A percentile compares a stretch with the other conserved stretches of the same genome.
Evolutionary conservation across 2,329 filamentous ascomycete species (phyloP).

Genomic region (Dendrostoma leiphaemia): DNA sequence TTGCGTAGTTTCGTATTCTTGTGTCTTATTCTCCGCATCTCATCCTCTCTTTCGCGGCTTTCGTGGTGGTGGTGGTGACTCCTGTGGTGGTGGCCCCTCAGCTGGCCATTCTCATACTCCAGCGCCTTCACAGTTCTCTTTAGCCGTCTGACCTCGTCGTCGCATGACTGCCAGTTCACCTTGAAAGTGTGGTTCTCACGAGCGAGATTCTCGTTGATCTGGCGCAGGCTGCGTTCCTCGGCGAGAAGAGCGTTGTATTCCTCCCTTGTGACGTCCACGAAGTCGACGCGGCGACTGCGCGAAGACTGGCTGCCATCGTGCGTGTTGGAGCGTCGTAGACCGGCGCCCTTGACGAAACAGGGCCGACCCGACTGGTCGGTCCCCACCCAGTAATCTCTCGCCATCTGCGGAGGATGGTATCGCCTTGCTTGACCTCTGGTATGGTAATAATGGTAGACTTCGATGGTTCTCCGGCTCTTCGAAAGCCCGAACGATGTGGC

Average conservation of each 20-base stretch:
- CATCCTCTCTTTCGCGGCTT: conserved; percentile 30
- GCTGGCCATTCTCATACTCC: conserved; percentile 35
- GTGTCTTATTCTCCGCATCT: conserved; percentile 31
- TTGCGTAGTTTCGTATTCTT: conserved; percentile 34
- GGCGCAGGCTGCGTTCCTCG: conserved; percentile 20
- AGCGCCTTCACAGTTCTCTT: conserved; percentile 36
- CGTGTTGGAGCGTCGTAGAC: conserved; percentile 19
- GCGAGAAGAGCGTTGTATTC: conserved; percentile 23
- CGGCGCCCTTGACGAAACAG: conserved; percentile 23
- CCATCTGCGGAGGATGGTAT: too few relatives aligned
- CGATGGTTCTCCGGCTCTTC: too few relatives aligned
- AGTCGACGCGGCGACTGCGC: conserved; percentile 23
- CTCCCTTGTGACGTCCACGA: conserved; percentile 24
- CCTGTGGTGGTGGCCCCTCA: conserved; percentile 31
- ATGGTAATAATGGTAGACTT: too few relatives aligned
- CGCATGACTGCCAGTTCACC: conserved; percentile 31
- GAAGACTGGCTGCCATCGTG: conserved; percentile 15
- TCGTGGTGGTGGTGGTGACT: conserved; percentile 11
- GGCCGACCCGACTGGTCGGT: conserved; percentile 15
- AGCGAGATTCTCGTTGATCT: conserved; percentile 21
- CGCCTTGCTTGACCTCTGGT: too few relatives aligned
- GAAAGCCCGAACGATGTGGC: neutral
- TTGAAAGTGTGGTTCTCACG: conserved; percentile 33
- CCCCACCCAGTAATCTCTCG: conserved; percentile 18
- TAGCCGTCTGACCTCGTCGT: conserved; percentile 36